Percentiles rank a stretch among this genome's conserved stretches.
Conservation (phyloP, 208 protist genomes). For the Acanthamoeba triangularis region DNA sequence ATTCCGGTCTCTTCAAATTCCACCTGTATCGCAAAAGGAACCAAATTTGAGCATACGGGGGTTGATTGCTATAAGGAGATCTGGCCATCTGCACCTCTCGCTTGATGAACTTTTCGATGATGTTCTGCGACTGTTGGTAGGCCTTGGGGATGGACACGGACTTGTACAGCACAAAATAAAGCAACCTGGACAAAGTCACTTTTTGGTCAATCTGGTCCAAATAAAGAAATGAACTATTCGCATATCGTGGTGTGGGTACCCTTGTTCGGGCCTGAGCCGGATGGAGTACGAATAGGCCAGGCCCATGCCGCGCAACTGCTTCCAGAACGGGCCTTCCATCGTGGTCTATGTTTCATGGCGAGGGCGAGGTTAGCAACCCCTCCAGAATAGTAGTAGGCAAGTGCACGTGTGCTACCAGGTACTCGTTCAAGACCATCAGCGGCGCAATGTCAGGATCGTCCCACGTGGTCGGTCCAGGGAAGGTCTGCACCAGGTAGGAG, state of each 20-base stretch:
- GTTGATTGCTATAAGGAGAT: too few species aligned
- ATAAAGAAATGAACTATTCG: not conserved
- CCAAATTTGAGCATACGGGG: too few species aligned
- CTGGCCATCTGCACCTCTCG: not conserved
- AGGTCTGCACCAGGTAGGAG: slow-evolving; percentile 67
- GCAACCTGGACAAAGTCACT: slow-evolving; percentile 3
- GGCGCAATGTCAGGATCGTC: slow-evolving; percentile 75
- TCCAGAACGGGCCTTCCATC: slow-evolving; percentile 88
- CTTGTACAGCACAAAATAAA: slow-evolving; percentile 65
- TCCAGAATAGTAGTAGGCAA: too few species aligned
- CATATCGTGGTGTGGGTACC: slow-evolving; percentile 22
- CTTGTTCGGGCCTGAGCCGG: slow-evolving; percentile 11
- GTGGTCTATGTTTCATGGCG: slow-evolving; percentile 39
- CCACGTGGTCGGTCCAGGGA: not conserved
- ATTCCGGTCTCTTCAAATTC: slow-evolving; percentile 62
- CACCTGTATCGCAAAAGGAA: too few species aligned
- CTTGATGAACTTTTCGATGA: slow-evolving; percentile 36
- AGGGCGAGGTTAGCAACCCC: too few species aligned
- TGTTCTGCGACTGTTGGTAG: slow-evolving; percentile 22
- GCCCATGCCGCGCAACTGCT: slow-evolving; percentile 83
- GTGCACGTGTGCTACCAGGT: slow-evolving; percentile 71
- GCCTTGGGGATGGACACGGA: slow-evolving; percentile 69
- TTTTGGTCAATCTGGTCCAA: not conserved
- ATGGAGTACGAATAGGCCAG: slow-evolving; percentile 81
- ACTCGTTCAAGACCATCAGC: slow-evolving; percentile 81